These are phyloP conservation scores for Vinca minor DNA, from an alignment of 257 asterid genomes.

Conservation along the genomic window DNA sequence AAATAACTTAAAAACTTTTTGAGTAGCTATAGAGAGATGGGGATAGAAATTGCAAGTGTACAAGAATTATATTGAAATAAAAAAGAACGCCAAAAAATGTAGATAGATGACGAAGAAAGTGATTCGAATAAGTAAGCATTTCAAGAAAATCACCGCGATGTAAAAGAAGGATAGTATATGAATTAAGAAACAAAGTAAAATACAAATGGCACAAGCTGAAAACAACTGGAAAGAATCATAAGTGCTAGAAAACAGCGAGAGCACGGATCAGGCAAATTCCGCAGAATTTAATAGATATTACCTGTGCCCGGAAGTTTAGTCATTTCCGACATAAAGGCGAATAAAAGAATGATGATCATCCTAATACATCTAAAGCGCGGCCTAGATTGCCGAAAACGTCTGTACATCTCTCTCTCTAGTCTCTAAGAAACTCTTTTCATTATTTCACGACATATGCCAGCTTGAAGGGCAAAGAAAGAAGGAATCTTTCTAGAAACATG, in stretches of 20 bases:
- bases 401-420: constrained; percentile 34
- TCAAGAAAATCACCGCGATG: not conserved
- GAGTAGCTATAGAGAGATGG: no score
- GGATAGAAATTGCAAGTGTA: no score
- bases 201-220: constrained; percentile 2
- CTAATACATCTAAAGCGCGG: constrained; percentile 18
- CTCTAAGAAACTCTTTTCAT: constrained; percentile 12
- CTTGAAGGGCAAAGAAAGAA: constrained; percentile 27
- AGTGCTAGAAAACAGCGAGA: constrained; percentile 1
- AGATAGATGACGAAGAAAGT: no score
- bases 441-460: constrained; percentile 21
- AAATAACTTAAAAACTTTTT: no score
- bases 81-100: no score
- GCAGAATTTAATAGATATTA: not conserved
- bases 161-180: constrained; percentile 5
- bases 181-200: not conserved
- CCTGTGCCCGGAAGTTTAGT: no score
- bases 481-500: constrained; percentile 50
- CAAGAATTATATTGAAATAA: no score
- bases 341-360: constrained; percentile 24
- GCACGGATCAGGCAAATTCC: not conserved
- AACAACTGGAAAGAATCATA: constrained; percentile 3
- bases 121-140: no score
- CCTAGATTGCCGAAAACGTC: constrained; percentile 23
- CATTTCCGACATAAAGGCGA: no score